Percentiles rank a stretch among this genome's conserved stretches.
Evolutionary conservation across 163 green algal species (phyloP).

Genomic region (Coccomyxa subellipsoidea): DNA sequence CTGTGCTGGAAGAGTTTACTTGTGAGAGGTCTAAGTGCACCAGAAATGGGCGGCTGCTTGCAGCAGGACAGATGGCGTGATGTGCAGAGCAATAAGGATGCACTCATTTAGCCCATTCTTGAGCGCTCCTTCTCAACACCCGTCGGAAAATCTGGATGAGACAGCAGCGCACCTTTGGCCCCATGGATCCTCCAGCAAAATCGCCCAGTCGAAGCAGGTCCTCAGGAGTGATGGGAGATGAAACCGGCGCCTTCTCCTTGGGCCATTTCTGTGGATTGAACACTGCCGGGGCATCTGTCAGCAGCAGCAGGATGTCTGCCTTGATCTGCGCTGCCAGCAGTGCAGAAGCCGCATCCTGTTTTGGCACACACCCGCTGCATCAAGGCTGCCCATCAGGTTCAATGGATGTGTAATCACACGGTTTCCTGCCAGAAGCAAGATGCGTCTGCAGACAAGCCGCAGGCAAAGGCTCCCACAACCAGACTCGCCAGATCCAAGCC

Average conservation of each 20-base stretch:
- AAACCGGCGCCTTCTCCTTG: conserved; percentile 14
- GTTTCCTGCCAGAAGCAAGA: too few species aligned
- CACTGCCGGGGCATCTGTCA: conserved; percentile 28
- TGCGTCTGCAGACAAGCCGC: too few species aligned
- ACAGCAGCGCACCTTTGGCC: conserved; percentile 21
- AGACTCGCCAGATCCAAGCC: too few species aligned
- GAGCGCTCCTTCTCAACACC: neutral
- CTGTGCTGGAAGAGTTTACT: neutral
- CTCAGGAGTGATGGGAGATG: conserved; percentile 14
- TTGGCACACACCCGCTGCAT: neutral
- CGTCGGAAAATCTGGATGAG: neutral
- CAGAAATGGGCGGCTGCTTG: too few species aligned
- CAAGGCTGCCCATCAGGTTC: too few species aligned
- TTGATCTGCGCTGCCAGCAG: conserved; percentile 27
- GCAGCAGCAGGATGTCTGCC: conserved; percentile 34
- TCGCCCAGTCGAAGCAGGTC: conserved; percentile 7
- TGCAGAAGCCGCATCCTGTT: neutral
- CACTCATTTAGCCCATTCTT: neutral
- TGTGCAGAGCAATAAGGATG: neutral
- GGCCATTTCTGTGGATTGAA: conserved; percentile 25
- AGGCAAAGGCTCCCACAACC: too few species aligned
- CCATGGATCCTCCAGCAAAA: conserved; percentile 37
- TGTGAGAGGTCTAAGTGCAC: neutral
- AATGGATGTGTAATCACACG: too few species aligned
- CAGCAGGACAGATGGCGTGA: too few species aligned